Base-by-base conservation (phyloP, 768 basidiomycete genomes). In the Trametes cubensis region DNA sequence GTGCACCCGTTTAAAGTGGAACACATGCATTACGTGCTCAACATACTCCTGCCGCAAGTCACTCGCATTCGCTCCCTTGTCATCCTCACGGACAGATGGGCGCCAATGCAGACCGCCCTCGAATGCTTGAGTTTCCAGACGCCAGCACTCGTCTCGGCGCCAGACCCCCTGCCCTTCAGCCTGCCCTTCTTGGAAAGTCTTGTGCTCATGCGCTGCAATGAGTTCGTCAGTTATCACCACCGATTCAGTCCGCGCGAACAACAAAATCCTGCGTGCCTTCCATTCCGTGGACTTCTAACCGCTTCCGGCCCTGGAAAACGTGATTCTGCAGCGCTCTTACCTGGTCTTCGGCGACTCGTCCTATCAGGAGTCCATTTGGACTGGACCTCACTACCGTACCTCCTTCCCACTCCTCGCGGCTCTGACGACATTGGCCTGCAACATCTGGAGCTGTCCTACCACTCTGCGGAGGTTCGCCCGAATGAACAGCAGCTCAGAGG, bases 161-260 rank as follows among this genome's bases (percentile, higher is more conserved):
- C 71, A 17, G 49, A 63, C 28, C 80, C 80, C 10, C 25, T 57
- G 14, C 63, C 62, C 21, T 18, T 21, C 20, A 51, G 44, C 34
- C 44, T 64, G 1, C 64, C 71, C 7, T 67, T 67, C 21, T 78
- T 85, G 44, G 80, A 84, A 69, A 79, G 77, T 6, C 71, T 88
- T 47, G 77, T 78, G 26, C 74, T 87, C 20, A 83, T 86, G 79
- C 81, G 82, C 34, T 87, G 84, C 73, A 85, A 85, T 66, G 83
- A 84, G 59, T 84, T 80, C 66, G 76, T 79, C 54, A 78, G 81
- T 64, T 80, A 79, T 67, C 74, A 74, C 6, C 74, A 74, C 18
- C 65, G 71, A 26, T 85, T 86, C 70, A 75, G 75, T 61, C 82
- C 84, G 5, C 58, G 60, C 13, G 63, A 73, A 6, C 71, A 81